phyloP scores from a whole-genome alignment of 169 alveolate genomes.

The Cryptosporidium baileyi region DNA sequence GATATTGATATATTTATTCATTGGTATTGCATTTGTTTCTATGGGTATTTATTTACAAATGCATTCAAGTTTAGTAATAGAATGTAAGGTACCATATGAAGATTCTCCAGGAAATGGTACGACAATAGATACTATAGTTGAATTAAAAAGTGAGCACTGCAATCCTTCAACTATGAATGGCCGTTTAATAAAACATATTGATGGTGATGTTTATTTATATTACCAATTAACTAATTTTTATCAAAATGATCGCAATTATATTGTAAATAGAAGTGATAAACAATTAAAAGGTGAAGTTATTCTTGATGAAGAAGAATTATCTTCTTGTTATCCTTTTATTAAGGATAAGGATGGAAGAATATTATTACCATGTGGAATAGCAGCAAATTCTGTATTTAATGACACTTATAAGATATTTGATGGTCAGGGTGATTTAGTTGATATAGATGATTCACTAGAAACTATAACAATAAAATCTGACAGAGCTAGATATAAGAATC shows the following conservation, averaged over 20 bases:
- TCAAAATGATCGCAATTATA: constrained; percentile 77
- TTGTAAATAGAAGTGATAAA: constrained; percentile 74
- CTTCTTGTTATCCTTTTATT: constrained; percentile 74
- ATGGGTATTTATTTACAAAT: constrained; percentile 11
- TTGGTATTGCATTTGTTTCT: constrained; percentile 5
- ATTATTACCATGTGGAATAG: constrained; percentile 79
- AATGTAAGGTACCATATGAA: constrained; percentile 28
- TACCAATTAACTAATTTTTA: constrained; percentile 77
- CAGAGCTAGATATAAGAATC: constrained; percentile 74
- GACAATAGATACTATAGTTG: constrained; percentile 10
- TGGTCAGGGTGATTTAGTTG: constrained; percentile 71
- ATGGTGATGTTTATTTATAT: constrained; percentile 54
- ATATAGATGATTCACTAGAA: constrained; percentile 78
- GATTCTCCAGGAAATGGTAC: constrained; percentile 49
- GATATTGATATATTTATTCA: background rate
- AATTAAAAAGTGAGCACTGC: constrained; percentile 4
- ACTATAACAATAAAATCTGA: constrained; percentile 77
- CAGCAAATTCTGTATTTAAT: constrained; percentile 77
- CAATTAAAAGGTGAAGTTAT: constrained; percentile 76
- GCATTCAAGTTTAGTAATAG: constrained; percentile 5
- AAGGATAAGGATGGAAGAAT: constrained; percentile 74
- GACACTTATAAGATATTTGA: constrained; percentile 74
- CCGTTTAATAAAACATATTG: background rate
- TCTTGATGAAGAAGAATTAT: constrained; percentile 24
- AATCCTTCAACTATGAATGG: constrained; percentile 51